These are phyloP conservation scores for Pseudozyma sp. DNA, from an alignment of 1,284 basidiomycete species.

Conservation along the genomic window DNA sequence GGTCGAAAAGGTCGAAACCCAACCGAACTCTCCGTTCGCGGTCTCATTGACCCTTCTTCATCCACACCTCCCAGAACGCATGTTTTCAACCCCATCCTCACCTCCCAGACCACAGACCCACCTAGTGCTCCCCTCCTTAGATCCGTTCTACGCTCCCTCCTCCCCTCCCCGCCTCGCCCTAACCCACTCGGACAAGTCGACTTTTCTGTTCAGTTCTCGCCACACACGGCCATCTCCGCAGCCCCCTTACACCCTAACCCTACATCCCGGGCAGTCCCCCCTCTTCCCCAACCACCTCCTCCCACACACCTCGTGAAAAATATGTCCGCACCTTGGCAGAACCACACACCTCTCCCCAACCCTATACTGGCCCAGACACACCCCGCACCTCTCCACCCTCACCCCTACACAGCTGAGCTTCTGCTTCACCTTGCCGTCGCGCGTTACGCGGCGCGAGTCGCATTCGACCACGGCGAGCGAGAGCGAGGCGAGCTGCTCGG, in stretches of 20 bases:
- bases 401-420: slow-evolving; percentile 80
- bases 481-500: slow-evolving; percentile 69
- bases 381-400: slow-evolving; percentile 80
- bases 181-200: too few species aligned
- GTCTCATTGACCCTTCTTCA: too few species aligned
- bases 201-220: too few species aligned
- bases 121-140: too few species aligned
- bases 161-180: too few species aligned
- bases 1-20: too few species aligned
- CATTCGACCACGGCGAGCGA: slow-evolving; percentile 77
- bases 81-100: too few species aligned
- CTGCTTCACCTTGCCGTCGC: slow-evolving; percentile 80
- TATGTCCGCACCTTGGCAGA: slow-evolving; percentile 77
- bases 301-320: slow-evolving; percentile 59
- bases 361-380: slow-evolving; percentile 82
- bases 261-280: slow-evolving; percentile 52
- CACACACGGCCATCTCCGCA: too few species aligned
- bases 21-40: too few species aligned
- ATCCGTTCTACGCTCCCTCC: too few species aligned
- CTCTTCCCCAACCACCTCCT: slow-evolving; percentile 28
- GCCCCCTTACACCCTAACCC: slow-evolving; percentile 5
- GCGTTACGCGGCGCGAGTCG: slow-evolving; percentile 76
- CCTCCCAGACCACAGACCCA: too few species aligned
- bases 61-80: too few species aligned
- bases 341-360: slow-evolving; percentile 74